A percentile compares a stretch with the other conserved stretches of the same genome.
These are phyloP conservation scores for Chaetomium globosum DNA, from an alignment of 2,329 filamentous ascomycete species.

Conservation along the genomic window DNA sequence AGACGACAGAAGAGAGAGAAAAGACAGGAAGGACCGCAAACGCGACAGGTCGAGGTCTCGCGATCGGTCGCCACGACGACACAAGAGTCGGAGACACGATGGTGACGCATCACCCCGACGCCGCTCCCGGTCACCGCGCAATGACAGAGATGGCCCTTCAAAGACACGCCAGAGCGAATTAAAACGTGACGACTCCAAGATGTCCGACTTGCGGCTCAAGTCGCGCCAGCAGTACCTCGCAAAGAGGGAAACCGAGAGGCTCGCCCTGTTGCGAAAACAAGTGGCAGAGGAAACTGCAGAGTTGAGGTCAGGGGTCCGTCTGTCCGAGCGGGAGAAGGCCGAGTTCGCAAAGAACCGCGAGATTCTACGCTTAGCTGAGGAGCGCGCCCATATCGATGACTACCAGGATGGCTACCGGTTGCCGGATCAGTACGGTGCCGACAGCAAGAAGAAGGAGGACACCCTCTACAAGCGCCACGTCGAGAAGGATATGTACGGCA, in stretches of 20 bases:
- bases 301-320: slow-evolving; percentile 69
- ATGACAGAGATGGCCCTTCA: slow-evolving; percentile 56
- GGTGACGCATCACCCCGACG: slow-evolving; percentile 39
- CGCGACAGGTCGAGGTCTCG: slow-evolving; percentile 41
- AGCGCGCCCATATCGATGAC: slow-evolving; percentile 84
- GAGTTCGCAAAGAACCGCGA: slow-evolving; percentile 90
- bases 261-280: slow-evolving; percentile 85
- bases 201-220: slow-evolving; percentile 78
- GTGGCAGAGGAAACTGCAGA: slow-evolving; percentile 87
- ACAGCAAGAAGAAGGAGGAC: slow-evolving; percentile 83
- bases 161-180: slow-evolving; percentile 57
- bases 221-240: slow-evolving; percentile 91
- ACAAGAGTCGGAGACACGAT: slow-evolving; percentile 44
- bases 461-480: slow-evolving; percentile 89
- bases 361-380: slow-evolving; percentile 77
- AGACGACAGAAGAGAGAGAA: slow-evolving; percentile 51
- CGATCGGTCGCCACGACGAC: slow-evolving; percentile 36
- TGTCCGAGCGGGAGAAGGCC: slow-evolving; percentile 78
- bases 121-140: slow-evolving; percentile 39
- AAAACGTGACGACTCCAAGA: slow-evolving; percentile 59
- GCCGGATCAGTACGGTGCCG: slow-evolving; percentile 93
- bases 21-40: slow-evolving; percentile 47
- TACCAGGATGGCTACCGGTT: slow-evolving; percentile 89
- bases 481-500: slow-evolving; percentile 81
- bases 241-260: slow-evolving; percentile 83